These are phyloP conservation scores for Puccinia brachypodii DNA, from an alignment of 1,284 basidiomycete genomes.

Conservation along the genomic window DNA sequence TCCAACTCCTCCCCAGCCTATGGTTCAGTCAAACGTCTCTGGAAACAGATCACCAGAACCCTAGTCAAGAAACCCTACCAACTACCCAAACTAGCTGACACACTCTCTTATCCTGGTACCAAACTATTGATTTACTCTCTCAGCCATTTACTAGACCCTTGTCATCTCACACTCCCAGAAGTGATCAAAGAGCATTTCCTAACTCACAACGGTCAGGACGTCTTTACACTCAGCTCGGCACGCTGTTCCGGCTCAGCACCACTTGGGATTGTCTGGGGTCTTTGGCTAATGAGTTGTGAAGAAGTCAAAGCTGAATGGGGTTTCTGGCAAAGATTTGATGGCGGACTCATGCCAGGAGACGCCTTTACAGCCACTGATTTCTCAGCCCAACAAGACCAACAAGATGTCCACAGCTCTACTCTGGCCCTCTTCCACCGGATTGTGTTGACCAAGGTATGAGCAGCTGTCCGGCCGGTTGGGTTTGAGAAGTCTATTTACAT, in stretches of 20 bases:
- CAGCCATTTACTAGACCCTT: background rate
- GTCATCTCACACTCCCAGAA: conserved; percentile 49
- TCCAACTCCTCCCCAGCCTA: background rate
- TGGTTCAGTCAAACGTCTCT: conserved; percentile 1
- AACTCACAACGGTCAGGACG: conserved; percentile 55
- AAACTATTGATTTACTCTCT: background rate
- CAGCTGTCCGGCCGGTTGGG: conserved; percentile 86
- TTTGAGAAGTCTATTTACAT: conserved; percentile 84
- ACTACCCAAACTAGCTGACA: conserved; percentile 20
- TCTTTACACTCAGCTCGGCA: conserved; percentile 48
- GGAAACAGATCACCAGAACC: conserved; percentile 23
- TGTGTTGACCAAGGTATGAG: conserved; percentile 66
- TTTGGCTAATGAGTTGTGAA: conserved; percentile 65
- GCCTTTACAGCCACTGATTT: conserved; percentile 48
- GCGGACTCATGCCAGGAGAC: conserved; percentile 60
- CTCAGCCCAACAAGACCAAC: conserved; percentile 15
- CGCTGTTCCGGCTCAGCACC: conserved; percentile 43
- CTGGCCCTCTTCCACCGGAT: conserved; percentile 58
- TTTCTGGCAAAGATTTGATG: conserved; percentile 88
- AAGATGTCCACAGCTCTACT: conserved; percentile 15
- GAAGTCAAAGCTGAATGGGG: conserved; percentile 87
- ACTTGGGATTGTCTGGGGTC: conserved; percentile 54
- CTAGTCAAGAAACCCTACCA: conserved; percentile 6
- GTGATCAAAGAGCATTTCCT: conserved; percentile 53
- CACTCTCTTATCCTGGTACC: conserved; percentile 38